phyloP scores from a whole-genome alignment of 2,329 filamentous ascomycete genomes.

The Cordyceps cateniannulata region DNA sequence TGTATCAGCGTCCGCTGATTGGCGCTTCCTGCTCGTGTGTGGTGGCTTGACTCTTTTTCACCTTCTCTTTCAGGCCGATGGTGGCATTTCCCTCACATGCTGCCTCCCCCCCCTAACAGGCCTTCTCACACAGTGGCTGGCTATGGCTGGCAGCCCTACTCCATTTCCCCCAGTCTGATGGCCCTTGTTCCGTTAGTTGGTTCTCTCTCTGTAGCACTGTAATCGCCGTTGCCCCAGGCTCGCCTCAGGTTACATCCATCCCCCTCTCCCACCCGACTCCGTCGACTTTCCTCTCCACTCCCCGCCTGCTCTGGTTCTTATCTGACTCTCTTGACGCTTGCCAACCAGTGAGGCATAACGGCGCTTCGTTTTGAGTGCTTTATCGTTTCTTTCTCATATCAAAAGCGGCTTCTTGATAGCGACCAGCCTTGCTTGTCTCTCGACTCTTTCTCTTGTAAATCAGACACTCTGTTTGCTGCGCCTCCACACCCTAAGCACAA shows the following conservation, averaged over 20 bases:
- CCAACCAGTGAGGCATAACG: slow-evolving; percentile 6
- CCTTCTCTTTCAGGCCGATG: slow-evolving; percentile 30
- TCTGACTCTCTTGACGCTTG: slow-evolving; percentile 5
- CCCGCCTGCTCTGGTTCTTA: slow-evolving; percentile 12
- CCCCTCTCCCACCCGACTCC: slow-evolving; percentile 12
- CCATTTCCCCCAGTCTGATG: slow-evolving; percentile 3
- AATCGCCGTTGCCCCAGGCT: slow-evolving; percentile 13
- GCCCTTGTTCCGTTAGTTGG: background rate
- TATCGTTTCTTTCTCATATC: background rate
- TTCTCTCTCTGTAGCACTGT: slow-evolving; percentile 8
- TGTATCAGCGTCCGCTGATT: slow-evolving; percentile 26
- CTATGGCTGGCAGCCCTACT: slow-evolving; percentile 11
- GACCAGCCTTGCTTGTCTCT: background rate
- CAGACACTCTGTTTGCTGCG: background rate
- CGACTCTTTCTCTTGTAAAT: background rate
- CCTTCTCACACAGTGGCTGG: background rate
- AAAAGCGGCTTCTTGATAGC: background rate
- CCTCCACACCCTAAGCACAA: background rate
- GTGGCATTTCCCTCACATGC: slow-evolving; percentile 28
- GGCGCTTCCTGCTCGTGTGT: slow-evolving; percentile 22
- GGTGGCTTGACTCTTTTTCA: slow-evolving; percentile 26
- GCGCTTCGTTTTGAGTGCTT: slow-evolving; percentile 1
- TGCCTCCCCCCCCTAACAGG: slow-evolving; percentile 16
- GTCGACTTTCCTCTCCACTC: slow-evolving; percentile 14
- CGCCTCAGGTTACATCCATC: slow-evolving; percentile 21